A percentile compares a stretch with the other conserved stretches of the same genome.
phyloP scores from a whole-genome alignment of 192 early-diverging fungal genomes.

The Jimgerdemannia flammicorona region DNA sequence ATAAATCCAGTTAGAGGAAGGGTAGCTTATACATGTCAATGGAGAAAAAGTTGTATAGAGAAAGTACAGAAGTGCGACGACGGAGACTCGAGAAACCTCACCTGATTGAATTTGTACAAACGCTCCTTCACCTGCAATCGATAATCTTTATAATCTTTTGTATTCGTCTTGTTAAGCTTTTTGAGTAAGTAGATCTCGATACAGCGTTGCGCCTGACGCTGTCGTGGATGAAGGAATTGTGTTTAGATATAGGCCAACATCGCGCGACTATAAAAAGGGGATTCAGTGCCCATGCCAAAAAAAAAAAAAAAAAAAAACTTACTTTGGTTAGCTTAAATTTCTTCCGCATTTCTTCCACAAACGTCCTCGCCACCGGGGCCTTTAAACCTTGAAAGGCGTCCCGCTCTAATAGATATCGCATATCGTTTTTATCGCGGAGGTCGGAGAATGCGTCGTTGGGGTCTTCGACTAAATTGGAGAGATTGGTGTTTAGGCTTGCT shows the following conservation, averaged over 20 bases:
- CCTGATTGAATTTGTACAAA: slow-evolving; percentile 76
- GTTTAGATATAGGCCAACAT: background rate
- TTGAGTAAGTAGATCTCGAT: slow-evolving; percentile 74
- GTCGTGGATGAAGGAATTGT: background rate
- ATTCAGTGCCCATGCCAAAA: background rate
- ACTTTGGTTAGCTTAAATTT: slow-evolving; percentile 77
- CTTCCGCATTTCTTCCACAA: slow-evolving; percentile 43
- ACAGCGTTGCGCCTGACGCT: slow-evolving; percentile 82
- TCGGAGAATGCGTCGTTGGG: slow-evolving; percentile 87
- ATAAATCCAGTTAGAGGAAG: too few species aligned
- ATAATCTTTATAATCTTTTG: slow-evolving; percentile 47
- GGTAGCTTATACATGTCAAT: too few species aligned
- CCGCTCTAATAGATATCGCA: slow-evolving; percentile 54
- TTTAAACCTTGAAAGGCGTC: slow-evolving; percentile 56
- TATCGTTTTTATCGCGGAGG: slow-evolving; percentile 83
- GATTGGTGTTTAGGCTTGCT: too few species aligned
- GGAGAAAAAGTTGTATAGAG: slow-evolving; percentile 4
- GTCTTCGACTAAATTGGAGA: slow-evolving; percentile 94
- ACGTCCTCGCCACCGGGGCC: slow-evolving; percentile 52
- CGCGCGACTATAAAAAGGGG: background rate
- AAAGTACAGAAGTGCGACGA: background rate
- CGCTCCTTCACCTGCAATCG: slow-evolving; percentile 82
- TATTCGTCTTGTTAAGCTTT: slow-evolving; percentile 50
- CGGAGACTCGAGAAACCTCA: too few species aligned
- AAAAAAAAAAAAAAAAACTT: too few species aligned